Percentiles rank a stretch among this genome's conserved stretches.
These are phyloP conservation scores for Acanthamoeba lenticulata DNA, from an alignment of 208 protist genomes.

Conservation along the genomic window DNA sequence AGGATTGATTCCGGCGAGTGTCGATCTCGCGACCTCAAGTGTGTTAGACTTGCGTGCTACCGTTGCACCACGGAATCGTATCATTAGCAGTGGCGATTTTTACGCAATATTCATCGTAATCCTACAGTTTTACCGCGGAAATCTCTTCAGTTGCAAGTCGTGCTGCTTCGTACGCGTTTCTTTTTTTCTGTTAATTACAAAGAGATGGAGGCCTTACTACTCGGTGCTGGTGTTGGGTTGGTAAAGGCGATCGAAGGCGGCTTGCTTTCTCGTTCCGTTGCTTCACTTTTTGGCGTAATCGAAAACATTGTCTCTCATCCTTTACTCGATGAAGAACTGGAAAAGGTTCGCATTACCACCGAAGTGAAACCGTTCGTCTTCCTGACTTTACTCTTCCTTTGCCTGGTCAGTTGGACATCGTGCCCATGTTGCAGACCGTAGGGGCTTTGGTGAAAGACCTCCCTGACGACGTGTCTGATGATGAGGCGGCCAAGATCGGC, in stretches of 20 bases:
- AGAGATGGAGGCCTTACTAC: constrained; percentile 4
- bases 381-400: neutral
- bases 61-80: no score
- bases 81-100: no score
- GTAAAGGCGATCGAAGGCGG: constrained; percentile 38
- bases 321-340: constrained; percentile 13
- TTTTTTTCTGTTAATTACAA: neutral
- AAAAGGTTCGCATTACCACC: neutral
- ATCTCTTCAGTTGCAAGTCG: no score
- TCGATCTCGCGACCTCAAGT: no score
- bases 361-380: neutral
- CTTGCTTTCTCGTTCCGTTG: neutral
- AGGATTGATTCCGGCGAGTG: no score
- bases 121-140: no score
- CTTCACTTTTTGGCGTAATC: constrained; percentile 14
- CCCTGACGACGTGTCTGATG: neutral
- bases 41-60: no score
- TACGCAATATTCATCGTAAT: no score
- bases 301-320: constrained; percentile 28
- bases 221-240: constrained; percentile 8
- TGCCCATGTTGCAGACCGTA: constrained; percentile 22
- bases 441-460: constrained; percentile 19
- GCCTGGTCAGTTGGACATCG: constrained; percentile 33
- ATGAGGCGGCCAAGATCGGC: constrained; percentile 7
- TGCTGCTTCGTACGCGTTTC: no score